Evolutionary conservation across 2,329 filamentous ascomycete species (phyloP).

Genomic region (Cladophialophora yegresii): DNA sequence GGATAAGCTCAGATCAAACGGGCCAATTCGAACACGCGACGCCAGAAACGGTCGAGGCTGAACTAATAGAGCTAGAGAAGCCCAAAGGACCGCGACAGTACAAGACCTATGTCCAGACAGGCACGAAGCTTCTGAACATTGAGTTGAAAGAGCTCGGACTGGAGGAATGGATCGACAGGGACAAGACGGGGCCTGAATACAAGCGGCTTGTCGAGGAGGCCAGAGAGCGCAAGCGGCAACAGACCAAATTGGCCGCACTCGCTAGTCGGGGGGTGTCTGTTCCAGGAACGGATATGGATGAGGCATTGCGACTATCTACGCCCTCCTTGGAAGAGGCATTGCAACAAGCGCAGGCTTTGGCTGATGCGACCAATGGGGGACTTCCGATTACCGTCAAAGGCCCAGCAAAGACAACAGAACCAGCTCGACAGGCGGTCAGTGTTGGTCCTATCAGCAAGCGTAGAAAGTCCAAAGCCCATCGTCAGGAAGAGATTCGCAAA

Average conservation of each 20-base stretch:
- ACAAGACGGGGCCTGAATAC: conserved; percentile 28
- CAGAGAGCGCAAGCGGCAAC: conserved; percentile 23
- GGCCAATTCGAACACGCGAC: conserved; percentile 11
- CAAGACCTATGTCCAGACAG: conserved; percentile 17
- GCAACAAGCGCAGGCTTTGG: conserved; percentile 9
- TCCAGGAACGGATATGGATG: conserved; percentile 13
- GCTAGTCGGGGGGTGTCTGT: conserved; percentile 14
- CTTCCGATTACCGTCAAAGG: background rate
- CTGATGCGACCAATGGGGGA: conserved; percentile 5
- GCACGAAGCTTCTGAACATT: conserved; percentile 18
- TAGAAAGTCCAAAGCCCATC: conserved; percentile 12
- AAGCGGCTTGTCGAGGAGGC: conserved; percentile 21
- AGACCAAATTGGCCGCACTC: conserved; percentile 21
- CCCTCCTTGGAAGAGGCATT: background rate
- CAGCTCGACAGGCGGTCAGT: background rate
- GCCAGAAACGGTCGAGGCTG: conserved; percentile 13
- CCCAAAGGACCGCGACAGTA: conserved; percentile 8
- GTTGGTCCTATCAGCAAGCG: background rate
- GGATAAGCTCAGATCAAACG: background rate
- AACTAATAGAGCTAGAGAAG: background rate
- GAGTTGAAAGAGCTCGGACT: conserved; percentile 29
- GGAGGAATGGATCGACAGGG: conserved; percentile 29
- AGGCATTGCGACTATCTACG: conserved; percentile 9
- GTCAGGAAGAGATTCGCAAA: conserved; percentile 25
- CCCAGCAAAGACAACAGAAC: background rate